phyloP scores from a whole-genome alignment of 495 filamentous ascomycete species.

The Lophium mytilinum region DNA sequence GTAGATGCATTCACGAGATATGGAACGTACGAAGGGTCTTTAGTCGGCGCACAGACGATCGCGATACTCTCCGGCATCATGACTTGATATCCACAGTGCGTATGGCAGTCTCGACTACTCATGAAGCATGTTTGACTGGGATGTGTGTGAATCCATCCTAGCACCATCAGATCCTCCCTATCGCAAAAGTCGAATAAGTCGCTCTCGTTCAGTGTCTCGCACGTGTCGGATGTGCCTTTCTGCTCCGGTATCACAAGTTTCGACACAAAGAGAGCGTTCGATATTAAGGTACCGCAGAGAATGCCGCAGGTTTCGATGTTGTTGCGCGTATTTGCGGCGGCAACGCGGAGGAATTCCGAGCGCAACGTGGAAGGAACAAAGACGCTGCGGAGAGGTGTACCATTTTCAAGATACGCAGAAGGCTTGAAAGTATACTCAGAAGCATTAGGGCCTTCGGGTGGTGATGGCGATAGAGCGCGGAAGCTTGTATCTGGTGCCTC shows the following conservation, averaged over 20 bases:
- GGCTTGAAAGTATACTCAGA: constrained; percentile 68
- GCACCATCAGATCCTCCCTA: constrained; percentile 71
- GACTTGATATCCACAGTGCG: constrained; percentile 83
- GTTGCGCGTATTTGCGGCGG: constrained; percentile 61
- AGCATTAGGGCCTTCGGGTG: constrained; percentile 29
- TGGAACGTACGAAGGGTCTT: constrained; percentile 60
- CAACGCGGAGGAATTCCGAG: constrained; percentile 58
- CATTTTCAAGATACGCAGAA: constrained; percentile 80
- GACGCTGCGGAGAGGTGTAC: constrained; percentile 72
- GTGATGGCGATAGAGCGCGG: constrained; percentile 2
- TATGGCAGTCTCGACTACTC: constrained; percentile 89
- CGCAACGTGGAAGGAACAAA: constrained; percentile 77
- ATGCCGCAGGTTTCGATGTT: constrained; percentile 94
- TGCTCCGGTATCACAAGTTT: constrained; percentile 87
- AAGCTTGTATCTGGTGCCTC: constrained; percentile 1
- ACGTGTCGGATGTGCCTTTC: constrained; percentile 80
- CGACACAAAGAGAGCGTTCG: constrained; percentile 87
- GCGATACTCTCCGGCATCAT: constrained; percentile 95
- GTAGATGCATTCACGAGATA: background rate
- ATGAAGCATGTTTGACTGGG: constrained; percentile 96
- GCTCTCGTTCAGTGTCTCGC: constrained; percentile 80
- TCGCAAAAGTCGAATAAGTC: constrained; percentile 82
- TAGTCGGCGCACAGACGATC: constrained; percentile 87
- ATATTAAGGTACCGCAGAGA: constrained; percentile 80
- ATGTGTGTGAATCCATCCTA: constrained; percentile 98